Evolutionary conservation across 2,329 filamentous ascomycete species (phyloP), one percentile per base, ranked within the genome.

Genomic region (Purpureocillium takamizusanense): DNA sequence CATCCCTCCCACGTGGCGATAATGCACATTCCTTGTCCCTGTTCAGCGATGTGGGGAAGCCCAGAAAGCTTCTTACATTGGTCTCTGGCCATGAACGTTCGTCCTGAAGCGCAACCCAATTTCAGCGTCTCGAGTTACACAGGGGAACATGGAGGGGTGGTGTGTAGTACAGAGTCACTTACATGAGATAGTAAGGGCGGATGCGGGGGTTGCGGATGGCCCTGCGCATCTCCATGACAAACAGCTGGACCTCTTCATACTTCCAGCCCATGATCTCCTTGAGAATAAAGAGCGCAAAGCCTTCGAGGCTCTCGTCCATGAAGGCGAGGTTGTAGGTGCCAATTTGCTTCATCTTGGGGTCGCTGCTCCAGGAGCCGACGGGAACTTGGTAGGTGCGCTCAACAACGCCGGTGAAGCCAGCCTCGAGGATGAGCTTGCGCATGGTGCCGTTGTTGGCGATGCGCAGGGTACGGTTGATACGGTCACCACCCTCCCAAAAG

Each of bases 231-330:
- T 51, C 43, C 13, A 45, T 41, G 2, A 53, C 41, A 8, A 56
- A 51, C 0, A 46, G 33, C 35, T 51, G 47, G 3, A 52, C 46
- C 16, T 51, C 43, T 2, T 38, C 39, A 16, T 49, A 46, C 13
- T 49, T 45, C 53, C 50, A 54, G 13, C 47, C 46, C 46, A 57
- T 46, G 8, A 59, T 41, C 31, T 53, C 48, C 11, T 43, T 51
- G 12, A 57, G 40, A 40, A 57, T 35, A 27, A 49, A 55, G 15
- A 52, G 39, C 3, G 47, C 53, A 27, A 56, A 51, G 0, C 53
- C 54, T 34, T 55, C 53, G 7, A 56, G 33, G 29, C 53, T 54
- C 30, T 51, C 40, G 4, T 53, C 51, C 38, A 50, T 37, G 15
- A 54, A 48, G 7, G 45, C 45, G 9, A 51, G 45, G 21, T 52